A percentile compares a stretch with the other conserved stretches of the same genome.
Conservation (phyloP, 2,329 filamentous ascomycete species). For the Hymenoscyphus linearis region DNA sequence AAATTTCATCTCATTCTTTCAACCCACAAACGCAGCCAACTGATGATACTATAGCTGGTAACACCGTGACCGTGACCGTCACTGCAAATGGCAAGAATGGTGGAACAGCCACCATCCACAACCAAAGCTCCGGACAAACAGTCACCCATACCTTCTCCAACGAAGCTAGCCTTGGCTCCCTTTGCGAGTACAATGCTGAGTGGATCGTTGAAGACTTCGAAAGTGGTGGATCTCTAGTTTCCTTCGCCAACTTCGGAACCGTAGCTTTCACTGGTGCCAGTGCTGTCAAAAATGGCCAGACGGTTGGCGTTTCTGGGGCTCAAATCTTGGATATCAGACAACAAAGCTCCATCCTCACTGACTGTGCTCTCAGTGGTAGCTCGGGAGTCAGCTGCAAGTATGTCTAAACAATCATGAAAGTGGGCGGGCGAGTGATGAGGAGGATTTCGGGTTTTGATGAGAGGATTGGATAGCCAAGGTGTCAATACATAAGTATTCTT, state of each 20-base stretch:
- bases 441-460: neutral
- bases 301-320: constrained; percentile 32
- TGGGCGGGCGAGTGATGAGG: neutral
- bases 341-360: constrained; percentile 34
- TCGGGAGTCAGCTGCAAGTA: constrained; percentile 18
- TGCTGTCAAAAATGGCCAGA: constrained; percentile 30
- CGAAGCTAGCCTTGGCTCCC: constrained; percentile 28
- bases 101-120: constrained; percentile 41
- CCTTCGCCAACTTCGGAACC: constrained; percentile 43
- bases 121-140: constrained; percentile 39
- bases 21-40: no score
- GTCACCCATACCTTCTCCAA: constrained; percentile 40
- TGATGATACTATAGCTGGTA: constrained; percentile 36
- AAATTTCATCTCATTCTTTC: neutral
- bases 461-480: no score
- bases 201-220: constrained; percentile 51
- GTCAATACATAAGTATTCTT: no score
- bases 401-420: constrained; percentile 9
- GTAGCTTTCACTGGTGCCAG: constrained; percentile 40
- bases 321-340: constrained; percentile 41
- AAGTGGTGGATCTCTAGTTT: constrained; percentile 36
- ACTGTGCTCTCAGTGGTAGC: constrained; percentile 11
- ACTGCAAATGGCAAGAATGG: constrained; percentile 40
- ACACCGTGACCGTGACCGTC: constrained; percentile 38
- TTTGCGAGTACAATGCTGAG: constrained; percentile 44